phyloP scores from a whole-genome alignment of 1,284 basidiomycete genomes.

The Sporisorium graminicola region DNA sequence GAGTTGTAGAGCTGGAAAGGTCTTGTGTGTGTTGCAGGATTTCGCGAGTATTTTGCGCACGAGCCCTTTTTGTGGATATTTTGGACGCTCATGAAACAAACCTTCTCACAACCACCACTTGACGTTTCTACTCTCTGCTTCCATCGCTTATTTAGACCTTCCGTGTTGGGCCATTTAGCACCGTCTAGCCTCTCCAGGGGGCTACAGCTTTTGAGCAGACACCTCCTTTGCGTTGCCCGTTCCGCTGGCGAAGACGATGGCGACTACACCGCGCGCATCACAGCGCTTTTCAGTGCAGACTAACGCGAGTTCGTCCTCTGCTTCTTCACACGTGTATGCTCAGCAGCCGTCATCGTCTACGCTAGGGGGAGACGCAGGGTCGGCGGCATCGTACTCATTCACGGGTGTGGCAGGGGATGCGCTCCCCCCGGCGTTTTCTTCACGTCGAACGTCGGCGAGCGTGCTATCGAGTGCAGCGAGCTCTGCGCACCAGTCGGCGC shows the following conservation, averaged over 20 bases:
- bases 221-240: neutral
- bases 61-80: slow-evolving; percentile 17
- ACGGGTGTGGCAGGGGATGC: neutral
- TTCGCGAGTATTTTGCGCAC: slow-evolving; percentile 19
- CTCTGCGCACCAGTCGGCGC: slow-evolving; percentile 13
- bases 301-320: slow-evolving; percentile 16
- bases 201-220: neutral
- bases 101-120: slow-evolving; percentile 3
- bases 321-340: slow-evolving; percentile 7
- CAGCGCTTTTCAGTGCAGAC: slow-evolving; percentile 47
- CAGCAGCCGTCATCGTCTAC: neutral
- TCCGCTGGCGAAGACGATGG: slow-evolving; percentile 6
- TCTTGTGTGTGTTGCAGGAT: neutral
- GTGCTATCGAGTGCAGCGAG: slow-evolving; percentile 9
- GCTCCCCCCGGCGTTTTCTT: slow-evolving; percentile 31
- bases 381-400: slow-evolving; percentile 32
- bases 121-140: neutral
- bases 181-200: neutral
- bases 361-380: neutral
- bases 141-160: too few species aligned
- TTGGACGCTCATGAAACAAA: neutral
- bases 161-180: neutral
- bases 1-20: neutral
- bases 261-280: slow-evolving; percentile 29
- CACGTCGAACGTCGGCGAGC: slow-evolving; percentile 22